phyloP scores from a whole-genome alignment of 306 rosid species.

The Vigna mungo region DNA sequence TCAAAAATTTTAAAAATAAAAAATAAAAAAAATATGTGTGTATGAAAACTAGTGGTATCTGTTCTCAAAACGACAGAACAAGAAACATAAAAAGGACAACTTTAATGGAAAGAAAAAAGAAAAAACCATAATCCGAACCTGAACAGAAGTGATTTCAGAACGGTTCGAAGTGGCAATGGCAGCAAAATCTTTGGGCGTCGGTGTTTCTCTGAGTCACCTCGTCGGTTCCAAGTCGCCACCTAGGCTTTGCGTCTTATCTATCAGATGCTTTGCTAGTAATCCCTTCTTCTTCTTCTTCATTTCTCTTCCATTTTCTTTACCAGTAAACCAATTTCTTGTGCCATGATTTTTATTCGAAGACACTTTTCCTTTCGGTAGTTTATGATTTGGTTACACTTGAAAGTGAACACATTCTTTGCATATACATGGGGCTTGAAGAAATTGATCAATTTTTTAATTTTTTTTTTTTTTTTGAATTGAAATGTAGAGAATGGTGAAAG shows the following conservation, averaged over 20 bases:
- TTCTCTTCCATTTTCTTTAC: too few species aligned
- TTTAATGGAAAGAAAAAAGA: too few species aligned
- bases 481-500: slow-evolving; percentile 65
- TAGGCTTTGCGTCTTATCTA: slow-evolving; percentile 34
- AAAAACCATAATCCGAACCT: too few species aligned
- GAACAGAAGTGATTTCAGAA: slow-evolving; percentile 10
- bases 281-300: background rate
- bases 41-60: background rate
- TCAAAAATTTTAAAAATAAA: slow-evolving; percentile 2
- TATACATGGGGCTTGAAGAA: background rate
- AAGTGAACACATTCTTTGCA: too few species aligned
- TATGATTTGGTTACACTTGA: background rate
- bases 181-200: slow-evolving; percentile 49
- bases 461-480: background rate
- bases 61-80: too few species aligned
- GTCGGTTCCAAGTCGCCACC: slow-evolving; percentile 39
- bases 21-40: background rate
- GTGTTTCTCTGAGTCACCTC: slow-evolving; percentile 31
- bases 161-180: slow-evolving; percentile 44
- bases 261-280: slow-evolving; percentile 60
- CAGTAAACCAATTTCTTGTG: too few species aligned
- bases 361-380: background rate
- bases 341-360: too few species aligned
- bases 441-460: slow-evolving; percentile 14
- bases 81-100: too few species aligned